phyloP scores from a whole-genome alignment of 208 protist species.

The Vickermania ingenoplastis region DNA sequence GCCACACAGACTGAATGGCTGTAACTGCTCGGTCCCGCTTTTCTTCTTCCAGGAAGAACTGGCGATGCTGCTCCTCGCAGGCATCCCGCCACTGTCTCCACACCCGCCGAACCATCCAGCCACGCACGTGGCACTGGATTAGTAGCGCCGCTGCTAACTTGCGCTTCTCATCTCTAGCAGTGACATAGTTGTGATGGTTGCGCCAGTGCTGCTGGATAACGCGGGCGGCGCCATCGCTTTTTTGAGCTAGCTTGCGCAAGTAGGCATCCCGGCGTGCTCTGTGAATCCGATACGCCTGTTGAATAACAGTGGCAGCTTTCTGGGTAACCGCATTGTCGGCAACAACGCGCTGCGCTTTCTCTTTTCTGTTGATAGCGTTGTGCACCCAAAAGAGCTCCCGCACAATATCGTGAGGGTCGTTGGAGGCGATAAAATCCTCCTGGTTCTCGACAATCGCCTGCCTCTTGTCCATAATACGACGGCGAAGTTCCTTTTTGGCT shows the following conservation, averaged over 20 bases:
- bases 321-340: background rate
- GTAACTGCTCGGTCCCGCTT: constrained; percentile 44
- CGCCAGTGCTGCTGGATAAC: constrained; percentile 59
- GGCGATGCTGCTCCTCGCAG: constrained; percentile 18
- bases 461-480: constrained; percentile 19
- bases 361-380: constrained; percentile 23
- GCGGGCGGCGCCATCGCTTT: constrained; percentile 6
- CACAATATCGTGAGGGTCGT: constrained; percentile 61
- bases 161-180: constrained; percentile 17
- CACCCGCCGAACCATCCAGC: constrained; percentile 48
- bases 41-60: constrained; percentile 34
- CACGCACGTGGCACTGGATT: constrained; percentile 62
- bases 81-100: constrained; percentile 27
- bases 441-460: constrained; percentile 34
- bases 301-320: background rate
- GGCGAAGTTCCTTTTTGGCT: constrained; percentile 22
- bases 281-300: background rate
- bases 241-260: background rate
- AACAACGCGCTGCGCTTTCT: constrained; percentile 12
- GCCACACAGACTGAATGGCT: constrained; percentile 70
- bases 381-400: constrained; percentile 80
- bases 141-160: constrained; percentile 29
- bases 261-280: background rate
- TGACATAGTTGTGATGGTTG: constrained; percentile 15
- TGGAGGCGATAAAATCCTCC: constrained; percentile 30